Evolutionary conservation across 768 basidiomycete species (phyloP).

Genomic region (Xerocomus brunneocitrinus): DNA sequence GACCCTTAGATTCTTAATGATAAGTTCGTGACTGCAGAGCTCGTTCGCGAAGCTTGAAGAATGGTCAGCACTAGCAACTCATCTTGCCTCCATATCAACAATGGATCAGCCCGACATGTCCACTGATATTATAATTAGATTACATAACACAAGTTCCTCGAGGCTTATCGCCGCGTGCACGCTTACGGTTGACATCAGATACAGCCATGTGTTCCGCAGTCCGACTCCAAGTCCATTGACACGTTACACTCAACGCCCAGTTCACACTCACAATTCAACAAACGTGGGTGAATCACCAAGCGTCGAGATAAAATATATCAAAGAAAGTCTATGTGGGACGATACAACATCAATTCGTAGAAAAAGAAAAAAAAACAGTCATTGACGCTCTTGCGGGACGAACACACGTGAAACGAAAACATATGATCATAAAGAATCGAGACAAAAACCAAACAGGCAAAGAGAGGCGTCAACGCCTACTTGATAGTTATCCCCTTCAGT

Average conservation of each 20-base stretch:
- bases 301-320: not conserved
- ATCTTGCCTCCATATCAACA: too few relatives aligned
- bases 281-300: not conserved
- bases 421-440: not conserved
- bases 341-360: slow-evolving; percentile 19
- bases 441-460: not conserved
- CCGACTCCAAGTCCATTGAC: not conserved
- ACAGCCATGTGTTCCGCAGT: not conserved
- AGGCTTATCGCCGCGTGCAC: too few relatives aligned
- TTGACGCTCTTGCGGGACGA: slow-evolving; percentile 4
- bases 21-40: too few relatives aligned
- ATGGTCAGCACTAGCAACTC: too few relatives aligned
- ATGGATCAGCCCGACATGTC: too few relatives aligned
- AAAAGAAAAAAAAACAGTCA: slow-evolving; percentile 12
- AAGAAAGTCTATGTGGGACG: slow-evolving; percentile 20
- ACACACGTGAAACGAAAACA: not conserved
- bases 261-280: too few relatives aligned
- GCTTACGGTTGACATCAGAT: too few relatives aligned
- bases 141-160: too few relatives aligned
- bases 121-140: too few relatives aligned
- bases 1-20: too few relatives aligned
- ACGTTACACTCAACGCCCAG: not conserved
- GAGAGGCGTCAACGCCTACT: not conserved
- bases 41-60: too few relatives aligned
- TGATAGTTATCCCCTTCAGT: slow-evolving; percentile 17